These are phyloP conservation scores for Tricholoma terreum DNA, from an alignment of 768 basidiomycete genomes.

Conservation along the genomic window DNA sequence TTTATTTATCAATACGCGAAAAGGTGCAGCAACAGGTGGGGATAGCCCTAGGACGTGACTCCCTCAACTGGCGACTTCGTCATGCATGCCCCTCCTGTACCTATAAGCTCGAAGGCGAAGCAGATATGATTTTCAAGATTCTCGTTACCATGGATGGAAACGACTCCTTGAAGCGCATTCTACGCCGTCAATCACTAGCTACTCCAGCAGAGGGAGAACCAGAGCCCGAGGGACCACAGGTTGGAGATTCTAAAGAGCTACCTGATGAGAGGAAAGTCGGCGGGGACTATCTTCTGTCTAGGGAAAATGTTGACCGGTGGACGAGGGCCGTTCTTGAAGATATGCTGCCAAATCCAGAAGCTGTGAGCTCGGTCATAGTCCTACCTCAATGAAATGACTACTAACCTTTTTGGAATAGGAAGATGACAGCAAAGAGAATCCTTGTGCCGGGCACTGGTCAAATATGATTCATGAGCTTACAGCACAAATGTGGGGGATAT, in stretches of 20 bases:
- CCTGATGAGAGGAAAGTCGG: conserved; percentile 8
- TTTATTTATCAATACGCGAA: conserved; percentile 18
- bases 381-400: neutral
- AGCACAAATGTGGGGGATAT: conserved; percentile 22
- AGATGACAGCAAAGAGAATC: conserved; percentile 10
- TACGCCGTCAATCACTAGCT: neutral
- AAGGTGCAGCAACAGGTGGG: conserved; percentile 11
- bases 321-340: conserved; percentile 9
- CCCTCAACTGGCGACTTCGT: conserved; percentile 20
- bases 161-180: conserved; percentile 24
- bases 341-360: conserved; percentile 3
- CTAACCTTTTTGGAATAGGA: conserved; percentile 1
- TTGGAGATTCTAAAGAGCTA: conserved; percentile 5
- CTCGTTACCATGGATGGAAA: conserved; percentile 27
- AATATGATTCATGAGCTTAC: conserved; percentile 16
- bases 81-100: conserved; percentile 27
- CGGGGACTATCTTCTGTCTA: conserved; percentile 17
- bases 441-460: conserved; percentile 20
- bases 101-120: conserved; percentile 23
- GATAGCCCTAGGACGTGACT: conserved; percentile 18
- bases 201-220: neutral
- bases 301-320: conserved; percentile 21
- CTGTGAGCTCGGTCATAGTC: neutral
- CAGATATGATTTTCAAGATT: conserved; percentile 14
- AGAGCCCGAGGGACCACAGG: neutral